Conservation (phyloP, 768 basidiomycete species). For the Amanita brunnescens region DNA sequence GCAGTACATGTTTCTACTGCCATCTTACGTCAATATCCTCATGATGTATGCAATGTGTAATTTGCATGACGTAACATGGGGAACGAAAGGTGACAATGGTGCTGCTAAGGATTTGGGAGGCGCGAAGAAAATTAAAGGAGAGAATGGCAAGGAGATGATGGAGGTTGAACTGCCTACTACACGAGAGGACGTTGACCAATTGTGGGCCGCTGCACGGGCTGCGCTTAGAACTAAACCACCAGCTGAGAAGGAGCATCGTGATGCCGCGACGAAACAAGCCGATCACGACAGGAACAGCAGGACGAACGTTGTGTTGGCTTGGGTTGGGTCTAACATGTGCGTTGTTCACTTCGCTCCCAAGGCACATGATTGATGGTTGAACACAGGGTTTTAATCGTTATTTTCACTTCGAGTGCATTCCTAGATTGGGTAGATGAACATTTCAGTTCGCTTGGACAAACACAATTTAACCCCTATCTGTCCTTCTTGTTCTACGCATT, state of each 20-base stretch:
- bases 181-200: conserved; percentile 79
- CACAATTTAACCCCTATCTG: conserved; percentile 83
- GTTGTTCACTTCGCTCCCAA: conserved; percentile 14
- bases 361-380: conserved; percentile 2
- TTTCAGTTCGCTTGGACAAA: conserved; percentile 37
- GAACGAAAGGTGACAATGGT: conserved; percentile 90
- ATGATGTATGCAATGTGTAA: conserved; percentile 97
- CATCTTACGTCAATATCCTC: conserved; percentile 69
- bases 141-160: conserved; percentile 78
- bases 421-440: conserved; percentile 59
- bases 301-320: conserved; percentile 77
- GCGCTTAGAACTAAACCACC: conserved; percentile 60
- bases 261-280: conserved; percentile 81
- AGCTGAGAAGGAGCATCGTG: conserved; percentile 74
- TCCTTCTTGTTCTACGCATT: conserved; percentile 66
- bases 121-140: conserved; percentile 81
- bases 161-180: conserved; percentile 80
- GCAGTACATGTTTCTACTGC: conserved; percentile 88
- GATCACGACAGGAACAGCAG: conserved; percentile 81
- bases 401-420: conserved; percentile 74
- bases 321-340: conserved; percentile 82
- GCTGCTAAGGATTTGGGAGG: conserved; percentile 82
- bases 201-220: conserved; percentile 73
- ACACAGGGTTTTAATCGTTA: conserved; percentile 55
- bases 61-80: conserved; percentile 85